These are phyloP conservation scores for Aspergillus panamensis DNA, from an alignment of 495 filamentous ascomycete species.

Conservation along the genomic window DNA sequence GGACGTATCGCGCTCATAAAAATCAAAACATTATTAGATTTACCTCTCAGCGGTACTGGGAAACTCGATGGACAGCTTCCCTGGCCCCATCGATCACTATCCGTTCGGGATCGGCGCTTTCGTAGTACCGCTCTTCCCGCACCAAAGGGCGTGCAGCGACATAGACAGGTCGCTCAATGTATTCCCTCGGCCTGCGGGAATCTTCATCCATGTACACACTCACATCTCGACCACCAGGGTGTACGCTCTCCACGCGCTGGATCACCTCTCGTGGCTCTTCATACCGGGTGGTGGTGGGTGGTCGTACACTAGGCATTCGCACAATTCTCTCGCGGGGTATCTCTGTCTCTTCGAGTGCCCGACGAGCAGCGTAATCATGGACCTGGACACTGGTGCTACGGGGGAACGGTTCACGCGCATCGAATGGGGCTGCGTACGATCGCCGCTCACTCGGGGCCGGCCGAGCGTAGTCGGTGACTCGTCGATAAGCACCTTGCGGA, in stretches of 20 bases:
- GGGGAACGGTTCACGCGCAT: constrained; percentile 36
- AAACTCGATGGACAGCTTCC: constrained; percentile 31
- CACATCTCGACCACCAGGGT: constrained; percentile 43
- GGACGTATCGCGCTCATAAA: neutral
- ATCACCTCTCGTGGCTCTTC: constrained; percentile 47
- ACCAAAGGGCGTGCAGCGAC: constrained; percentile 25
- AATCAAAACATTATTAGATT: no score
- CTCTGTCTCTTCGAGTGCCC: constrained; percentile 41
- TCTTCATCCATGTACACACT: constrained; percentile 42
- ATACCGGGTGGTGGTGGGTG: constrained; percentile 48
- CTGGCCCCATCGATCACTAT: constrained; percentile 29
- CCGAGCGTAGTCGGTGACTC: constrained; percentile 40
- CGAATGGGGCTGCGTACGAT: constrained; percentile 29
- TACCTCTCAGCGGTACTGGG: constrained; percentile 28
- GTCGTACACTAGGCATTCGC: constrained; percentile 56
- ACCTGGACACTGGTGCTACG: constrained; percentile 42
- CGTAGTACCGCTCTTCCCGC: constrained; percentile 40
- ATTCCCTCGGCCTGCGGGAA: constrained; percentile 36
- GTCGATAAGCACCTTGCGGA: constrained; percentile 38
- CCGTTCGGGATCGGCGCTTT: constrained; percentile 32
- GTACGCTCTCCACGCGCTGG: constrained; percentile 50
- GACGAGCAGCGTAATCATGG: constrained; percentile 41
- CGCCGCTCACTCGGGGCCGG: constrained; percentile 34
- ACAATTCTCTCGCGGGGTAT: constrained; percentile 52
- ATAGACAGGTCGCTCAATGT: constrained; percentile 43